A percentile compares a stretch with the other conserved stretches of the same genome.
Evolutionary conservation across 2,329 filamentous ascomycete species (phyloP).

Genomic region (Blastomyces emzantsi): DNA sequence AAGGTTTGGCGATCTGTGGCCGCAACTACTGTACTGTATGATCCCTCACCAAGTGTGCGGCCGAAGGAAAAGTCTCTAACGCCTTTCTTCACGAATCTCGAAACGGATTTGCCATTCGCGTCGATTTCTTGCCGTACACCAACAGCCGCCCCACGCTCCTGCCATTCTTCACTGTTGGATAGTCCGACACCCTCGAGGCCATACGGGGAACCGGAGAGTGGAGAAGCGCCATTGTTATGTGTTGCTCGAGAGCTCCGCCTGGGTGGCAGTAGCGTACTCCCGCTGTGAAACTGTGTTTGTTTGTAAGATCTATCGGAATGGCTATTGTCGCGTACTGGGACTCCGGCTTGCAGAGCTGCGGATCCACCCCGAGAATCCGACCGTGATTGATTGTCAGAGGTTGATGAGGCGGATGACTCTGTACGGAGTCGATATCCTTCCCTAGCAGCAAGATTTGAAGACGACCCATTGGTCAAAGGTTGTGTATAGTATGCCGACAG

Average conservation of each 20-base stretch:
- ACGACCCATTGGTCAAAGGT: slow-evolving; percentile 33
- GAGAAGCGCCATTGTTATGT: slow-evolving; percentile 33
- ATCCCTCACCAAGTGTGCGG: slow-evolving; percentile 83
- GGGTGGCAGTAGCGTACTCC: slow-evolving; percentile 58
- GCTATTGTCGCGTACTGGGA: slow-evolving; percentile 59
- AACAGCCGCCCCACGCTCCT: slow-evolving; percentile 86
- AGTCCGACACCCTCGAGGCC: slow-evolving; percentile 49
- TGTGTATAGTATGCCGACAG: slow-evolving; percentile 42
- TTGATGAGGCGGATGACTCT: slow-evolving; percentile 51
- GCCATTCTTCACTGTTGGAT: slow-evolving; percentile 82
- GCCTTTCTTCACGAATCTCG: slow-evolving; percentile 86
- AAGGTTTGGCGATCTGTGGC: slow-evolving; percentile 89
- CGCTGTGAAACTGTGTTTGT: slow-evolving; percentile 47
- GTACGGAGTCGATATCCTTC: slow-evolving; percentile 47
- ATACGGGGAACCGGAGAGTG: slow-evolving; percentile 41
- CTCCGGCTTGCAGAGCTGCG: slow-evolving; percentile 49
- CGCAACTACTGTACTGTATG: slow-evolving; percentile 91
- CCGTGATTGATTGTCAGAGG: slow-evolving; percentile 48
- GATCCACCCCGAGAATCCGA: slow-evolving; percentile 56
- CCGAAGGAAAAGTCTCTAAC: slow-evolving; percentile 96
- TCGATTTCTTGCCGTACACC: slow-evolving; percentile 75
- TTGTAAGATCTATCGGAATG: slow-evolving; percentile 61
- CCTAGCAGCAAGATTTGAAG: slow-evolving; percentile 31
- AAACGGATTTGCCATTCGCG: slow-evolving; percentile 68
- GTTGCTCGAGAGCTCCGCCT: slow-evolving; percentile 68